Base-by-base conservation (phyloP, 805 yeast species). In the Candida rishiriensis region DNA sequence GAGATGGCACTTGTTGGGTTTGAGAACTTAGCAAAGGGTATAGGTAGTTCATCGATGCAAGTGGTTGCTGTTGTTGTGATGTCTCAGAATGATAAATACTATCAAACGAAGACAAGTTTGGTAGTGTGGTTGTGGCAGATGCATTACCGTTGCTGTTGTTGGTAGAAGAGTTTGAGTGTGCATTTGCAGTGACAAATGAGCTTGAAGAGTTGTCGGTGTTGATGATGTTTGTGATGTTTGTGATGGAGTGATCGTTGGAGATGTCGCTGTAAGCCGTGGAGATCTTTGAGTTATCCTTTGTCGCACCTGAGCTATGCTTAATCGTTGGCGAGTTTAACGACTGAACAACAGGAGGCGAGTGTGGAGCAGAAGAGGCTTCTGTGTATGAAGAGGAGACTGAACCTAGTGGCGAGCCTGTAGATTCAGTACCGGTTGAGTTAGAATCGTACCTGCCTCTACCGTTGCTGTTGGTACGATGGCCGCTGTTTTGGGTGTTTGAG, bases 341-440 rank as follows among this genome's bases (percentile, higher is more conserved):
- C 13, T 46, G 51, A 11, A 47, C 29, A 12, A 43, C 35, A 7
- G 58, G 54, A 2, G 57, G 56, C n/a, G 59, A 52, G 21, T 53
- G 55, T 14, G 58, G 51, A 12, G 50, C 54, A 10, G 60, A 55
- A 1, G 59, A 55, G 5, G 51, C 52, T 36, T 57, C 62, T 3
- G 62, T 56, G 38, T 53, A 57, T 2, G 62, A 52, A 10, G 60
- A 54, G 7, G 60, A 51, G 11, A 51, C 40, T 1, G 60, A 56
- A 13, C 55, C 59, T 18, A 51, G 28, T 13, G 62, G 62, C 29
- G 62, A 57, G 7, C 58, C 59, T 4, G 59, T 47, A 10, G 56
- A 55, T 37, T 55, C 60, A 6, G 62, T 52, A 3, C 49, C 53
- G 11, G 50, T 52, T 10, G 57, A 50, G 12, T 31, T 39, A 2